Evolutionary conservation across 2,329 filamentous ascomycete genomes (phyloP).

Genomic region (Talaromyces amestolkiae): DNA sequence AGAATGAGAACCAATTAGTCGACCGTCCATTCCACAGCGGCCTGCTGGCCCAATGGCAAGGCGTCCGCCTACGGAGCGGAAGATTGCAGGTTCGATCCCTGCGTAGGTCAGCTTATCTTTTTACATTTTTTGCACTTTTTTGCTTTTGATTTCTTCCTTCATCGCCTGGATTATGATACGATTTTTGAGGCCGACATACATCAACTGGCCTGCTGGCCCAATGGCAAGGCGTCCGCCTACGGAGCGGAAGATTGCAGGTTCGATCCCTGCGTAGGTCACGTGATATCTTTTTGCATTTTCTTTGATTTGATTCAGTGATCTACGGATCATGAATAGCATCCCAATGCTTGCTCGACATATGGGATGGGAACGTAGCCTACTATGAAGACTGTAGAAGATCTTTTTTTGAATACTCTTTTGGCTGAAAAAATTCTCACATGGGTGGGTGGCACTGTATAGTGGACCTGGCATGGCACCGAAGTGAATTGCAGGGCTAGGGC

Average conservation of each 20-base stretch:
- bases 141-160: neutral
- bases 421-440: neutral
- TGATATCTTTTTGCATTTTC: neutral
- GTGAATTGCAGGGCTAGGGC: neutral
- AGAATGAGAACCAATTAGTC: neutral
- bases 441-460: neutral
- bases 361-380: neutral
- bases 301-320: neutral
- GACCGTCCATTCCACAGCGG: neutral
- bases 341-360: neutral
- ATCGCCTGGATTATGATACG: neutral
- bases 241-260: conserved; percentile 17
- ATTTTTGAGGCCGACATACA: neutral
- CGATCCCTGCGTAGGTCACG: conserved; percentile 11
- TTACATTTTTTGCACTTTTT: neutral
- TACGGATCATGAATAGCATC: neutral
- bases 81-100: conserved; percentile 18
- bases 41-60: conserved; percentile 19
- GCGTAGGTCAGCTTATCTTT: neutral
- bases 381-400: neutral
- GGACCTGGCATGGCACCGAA: neutral
- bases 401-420: neutral
- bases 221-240: conserved; percentile 21
- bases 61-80: conserved; percentile 19
- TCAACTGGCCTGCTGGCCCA: conserved; percentile 17